Evolutionary conservation across 768 basidiomycete genomes (phyloP).

Genomic region (Lentinula edodes): DNA sequence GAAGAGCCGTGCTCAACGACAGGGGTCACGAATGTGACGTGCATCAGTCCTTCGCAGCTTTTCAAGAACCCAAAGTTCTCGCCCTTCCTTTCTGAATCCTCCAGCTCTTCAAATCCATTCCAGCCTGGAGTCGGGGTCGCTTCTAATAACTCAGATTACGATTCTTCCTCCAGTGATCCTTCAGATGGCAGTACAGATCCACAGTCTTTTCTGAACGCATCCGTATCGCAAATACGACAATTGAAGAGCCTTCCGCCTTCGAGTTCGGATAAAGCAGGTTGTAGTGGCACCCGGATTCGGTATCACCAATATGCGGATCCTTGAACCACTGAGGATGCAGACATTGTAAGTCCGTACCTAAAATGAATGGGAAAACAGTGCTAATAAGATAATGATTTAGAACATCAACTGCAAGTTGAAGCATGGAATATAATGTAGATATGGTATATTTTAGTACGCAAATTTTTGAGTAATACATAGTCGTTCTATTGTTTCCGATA

Average conservation of each 20-base stretch:
- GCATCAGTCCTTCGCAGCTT: slow-evolving; percentile 2
- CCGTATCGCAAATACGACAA: neutral
- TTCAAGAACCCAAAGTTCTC: neutral
- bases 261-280: neutral
- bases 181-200: neutral
- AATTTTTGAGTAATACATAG: neutral
- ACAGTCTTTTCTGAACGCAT: neutral
- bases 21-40: neutral
- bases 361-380: neutral
- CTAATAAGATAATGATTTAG: neutral
- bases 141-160: neutral
- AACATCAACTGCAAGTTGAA: too few species aligned
- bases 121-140: neutral
- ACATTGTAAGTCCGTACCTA: neutral
- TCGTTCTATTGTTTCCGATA: too few species aligned
- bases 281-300: neutral
- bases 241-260: neutral
- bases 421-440: too few species aligned
- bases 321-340: neutral
- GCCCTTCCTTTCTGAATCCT: neutral
- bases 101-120: neutral
- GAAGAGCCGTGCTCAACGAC: neutral
- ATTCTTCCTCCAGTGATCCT: neutral
- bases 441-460: too few species aligned
- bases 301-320: neutral